Percentiles rank a stretch among this genome's conserved stretches.
phyloP scores from a whole-genome alignment of 2,329 filamentous ascomycete species.

The Pseudogymnoascus sp. region DNA sequence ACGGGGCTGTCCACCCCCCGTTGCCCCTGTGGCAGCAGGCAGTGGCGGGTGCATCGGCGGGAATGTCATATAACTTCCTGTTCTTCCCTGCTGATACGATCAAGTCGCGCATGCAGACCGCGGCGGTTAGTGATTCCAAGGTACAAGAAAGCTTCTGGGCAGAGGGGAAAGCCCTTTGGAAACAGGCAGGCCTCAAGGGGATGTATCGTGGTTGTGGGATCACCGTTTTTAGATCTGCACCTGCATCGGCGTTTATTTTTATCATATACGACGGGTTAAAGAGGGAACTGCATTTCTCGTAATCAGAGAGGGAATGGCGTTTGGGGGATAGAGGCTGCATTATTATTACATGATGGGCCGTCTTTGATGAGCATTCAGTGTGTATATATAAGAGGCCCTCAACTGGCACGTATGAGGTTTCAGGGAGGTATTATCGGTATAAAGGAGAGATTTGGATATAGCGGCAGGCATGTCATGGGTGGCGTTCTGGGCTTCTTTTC shows the following conservation, averaged over 20 bases:
- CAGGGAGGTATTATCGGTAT: background rate
- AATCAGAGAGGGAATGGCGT: conserved; percentile 10
- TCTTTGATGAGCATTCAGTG: background rate
- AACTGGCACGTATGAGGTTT: background rate
- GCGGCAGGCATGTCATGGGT: background rate
- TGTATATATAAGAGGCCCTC: background rate
- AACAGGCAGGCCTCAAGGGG: conserved; percentile 70
- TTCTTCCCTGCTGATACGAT: conserved; percentile 97
- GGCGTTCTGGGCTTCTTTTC: conserved; percentile 5
- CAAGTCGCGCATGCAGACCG: conserved; percentile 94
- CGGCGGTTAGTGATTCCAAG: conserved; percentile 47
- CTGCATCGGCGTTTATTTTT: conserved; percentile 97
- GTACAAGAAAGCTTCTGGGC: conserved; percentile 57
- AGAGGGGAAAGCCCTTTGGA: conserved; percentile 70
- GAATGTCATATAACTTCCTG: conserved; percentile 91
- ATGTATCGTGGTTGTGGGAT: conserved; percentile 94
- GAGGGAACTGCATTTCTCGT: conserved; percentile 50
- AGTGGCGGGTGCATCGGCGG: conserved; percentile 75
- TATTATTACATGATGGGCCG: background rate
- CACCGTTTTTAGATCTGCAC: conserved; percentile 77
- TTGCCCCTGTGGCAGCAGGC: conserved; percentile 83
- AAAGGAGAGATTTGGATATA: background rate
- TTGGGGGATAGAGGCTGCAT: conserved; percentile 6
- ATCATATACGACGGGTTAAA: conserved; percentile 88
- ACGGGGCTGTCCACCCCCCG: conserved; percentile 32